Evolutionary conservation across 305 asterid species (phyloP).

Genomic region (Petunia hybrid): DNA sequence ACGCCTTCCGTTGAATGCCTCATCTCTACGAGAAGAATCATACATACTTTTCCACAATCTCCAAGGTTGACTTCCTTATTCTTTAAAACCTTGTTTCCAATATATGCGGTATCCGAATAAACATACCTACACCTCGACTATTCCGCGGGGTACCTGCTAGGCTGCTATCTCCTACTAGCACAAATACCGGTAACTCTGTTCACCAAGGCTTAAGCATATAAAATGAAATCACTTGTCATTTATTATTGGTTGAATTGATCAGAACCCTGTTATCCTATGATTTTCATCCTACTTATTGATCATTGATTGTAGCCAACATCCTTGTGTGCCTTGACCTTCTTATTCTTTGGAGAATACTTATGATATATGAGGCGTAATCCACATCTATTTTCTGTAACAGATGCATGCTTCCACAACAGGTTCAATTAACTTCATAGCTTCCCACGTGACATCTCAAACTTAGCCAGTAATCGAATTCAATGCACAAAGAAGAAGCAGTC

Average conservation of each 20-base stretch:
- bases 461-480: neutral
- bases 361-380: neutral
- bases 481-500: no score
- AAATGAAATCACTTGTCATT: neutral
- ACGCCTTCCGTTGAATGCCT: neutral
- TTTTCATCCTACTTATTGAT: neutral
- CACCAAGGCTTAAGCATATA: neutral
- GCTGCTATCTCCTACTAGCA: neutral
- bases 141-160: no score
- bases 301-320: neutral
- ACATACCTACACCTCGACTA: no score
- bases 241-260: neutral
- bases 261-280: neutral
- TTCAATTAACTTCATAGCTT: neutral
- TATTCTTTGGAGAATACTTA: neutral
- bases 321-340: neutral
- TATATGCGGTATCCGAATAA: no score
- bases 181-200: neutral
- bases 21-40: neutral
- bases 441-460: neutral
- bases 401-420: neutral
- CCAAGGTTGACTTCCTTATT: no score
- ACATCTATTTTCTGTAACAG: neutral
- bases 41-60: neutral
- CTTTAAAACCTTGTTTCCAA: no score